Percentiles rank a stretch among this genome's conserved stretches.
phyloP scores from a whole-genome alignment of 179 eudicot species.

The Beta lomatogona region DNA sequence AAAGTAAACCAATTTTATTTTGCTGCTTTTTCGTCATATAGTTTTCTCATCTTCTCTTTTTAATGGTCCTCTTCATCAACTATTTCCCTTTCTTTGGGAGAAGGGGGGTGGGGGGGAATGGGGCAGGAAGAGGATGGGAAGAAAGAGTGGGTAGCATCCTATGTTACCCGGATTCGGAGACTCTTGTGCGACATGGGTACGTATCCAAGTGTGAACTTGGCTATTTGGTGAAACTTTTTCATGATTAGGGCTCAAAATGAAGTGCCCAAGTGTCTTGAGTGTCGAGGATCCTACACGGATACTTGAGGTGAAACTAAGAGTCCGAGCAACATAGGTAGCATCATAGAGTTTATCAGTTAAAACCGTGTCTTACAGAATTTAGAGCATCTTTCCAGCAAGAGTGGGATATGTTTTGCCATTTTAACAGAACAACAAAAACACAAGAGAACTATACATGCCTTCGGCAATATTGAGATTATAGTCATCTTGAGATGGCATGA shows the following conservation, averaged over 20 bases:
- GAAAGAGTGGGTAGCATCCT: no score
- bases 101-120: background rate
- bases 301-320: no score
- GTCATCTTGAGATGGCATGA: slow-evolving; percentile 57
- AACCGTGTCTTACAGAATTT: background rate
- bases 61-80: background rate
- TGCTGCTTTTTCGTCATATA: background rate
- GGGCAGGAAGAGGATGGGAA: background rate
- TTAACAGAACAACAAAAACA: background rate
- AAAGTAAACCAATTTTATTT: background rate
- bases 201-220: no score
- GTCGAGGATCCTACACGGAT: no score
- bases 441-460: slow-evolving; percentile 41
- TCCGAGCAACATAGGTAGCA: no score
- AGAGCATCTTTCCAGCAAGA: background rate
- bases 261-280: no score
- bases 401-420: background rate
- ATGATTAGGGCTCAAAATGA: no score
- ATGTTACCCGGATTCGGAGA: no score
- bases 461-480: slow-evolving; percentile 51
- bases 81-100: background rate
- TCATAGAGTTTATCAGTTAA: background rate
- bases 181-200: no score
- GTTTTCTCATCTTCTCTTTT: no score
- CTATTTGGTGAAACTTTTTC: no score